Conservation (phyloP, 2,329 filamentous ascomycete genomes). For the Cladophialophora exuberans region DNA sequence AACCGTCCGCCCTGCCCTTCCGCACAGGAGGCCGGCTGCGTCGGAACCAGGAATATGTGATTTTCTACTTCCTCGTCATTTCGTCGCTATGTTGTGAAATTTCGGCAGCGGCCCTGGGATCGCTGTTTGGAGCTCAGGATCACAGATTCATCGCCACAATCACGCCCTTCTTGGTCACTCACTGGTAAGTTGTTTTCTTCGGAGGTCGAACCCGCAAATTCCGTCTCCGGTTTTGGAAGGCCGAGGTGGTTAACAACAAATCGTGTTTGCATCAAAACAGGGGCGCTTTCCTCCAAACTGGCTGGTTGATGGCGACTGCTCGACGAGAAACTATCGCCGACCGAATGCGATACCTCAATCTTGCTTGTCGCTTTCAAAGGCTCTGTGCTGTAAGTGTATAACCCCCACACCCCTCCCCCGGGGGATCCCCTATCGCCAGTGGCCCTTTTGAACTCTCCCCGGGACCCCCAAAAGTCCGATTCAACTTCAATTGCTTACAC, state of each 20-base stretch:
- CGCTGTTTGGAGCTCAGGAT: slow-evolving; percentile 24
- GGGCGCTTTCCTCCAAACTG: slow-evolving; percentile 25
- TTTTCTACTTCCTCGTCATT: slow-evolving; percentile 27
- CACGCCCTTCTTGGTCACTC: slow-evolving; percentile 18
- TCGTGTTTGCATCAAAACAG: slow-evolving; percentile 5
- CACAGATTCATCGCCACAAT: slow-evolving; percentile 25
- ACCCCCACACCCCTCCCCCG: too few relatives aligned
- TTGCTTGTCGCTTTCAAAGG: slow-evolving; percentile 24
- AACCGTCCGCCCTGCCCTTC: slow-evolving; percentile 22
- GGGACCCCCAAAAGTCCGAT: too few relatives aligned
- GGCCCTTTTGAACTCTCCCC: too few relatives aligned
- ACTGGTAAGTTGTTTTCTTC: slow-evolving; percentile 19
- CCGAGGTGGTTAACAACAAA: neutral
- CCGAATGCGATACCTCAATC: slow-evolving; percentile 26
- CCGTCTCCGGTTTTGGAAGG: neutral
- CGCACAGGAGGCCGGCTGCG: slow-evolving; percentile 19
- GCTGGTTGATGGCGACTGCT: slow-evolving; percentile 26
- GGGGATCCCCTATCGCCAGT: too few relatives aligned
- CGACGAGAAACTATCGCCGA: slow-evolving; percentile 18
- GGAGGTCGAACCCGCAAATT: too few relatives aligned
- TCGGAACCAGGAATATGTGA: slow-evolving; percentile 24
- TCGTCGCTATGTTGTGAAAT: slow-evolving; percentile 21
- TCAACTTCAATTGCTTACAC: neutral
- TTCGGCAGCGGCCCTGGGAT: slow-evolving; percentile 22
- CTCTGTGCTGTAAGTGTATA: slow-evolving; percentile 26